Base-by-base conservation (phyloP, 2,329 filamentous ascomycete species). In the Berkeleyomyces basicola region DNA sequence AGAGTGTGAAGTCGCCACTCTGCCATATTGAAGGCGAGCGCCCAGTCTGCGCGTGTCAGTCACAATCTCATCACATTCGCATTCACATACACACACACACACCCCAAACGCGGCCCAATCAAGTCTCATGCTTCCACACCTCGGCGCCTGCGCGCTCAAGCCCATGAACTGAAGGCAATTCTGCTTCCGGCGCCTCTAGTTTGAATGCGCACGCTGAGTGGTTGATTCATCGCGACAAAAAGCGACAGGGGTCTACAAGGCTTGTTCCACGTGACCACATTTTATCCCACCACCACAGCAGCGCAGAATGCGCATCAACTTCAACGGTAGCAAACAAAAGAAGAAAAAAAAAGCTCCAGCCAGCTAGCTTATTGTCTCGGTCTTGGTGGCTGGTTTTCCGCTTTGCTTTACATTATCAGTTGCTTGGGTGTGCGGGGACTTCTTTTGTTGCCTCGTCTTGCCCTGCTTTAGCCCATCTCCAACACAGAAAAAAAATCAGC, bases 401-500 rank as follows among this genome's bases (percentile, higher is more conserved):
- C 43, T 46, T n/a, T 46, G 43, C 7, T 46, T 46, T n/a, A 3
- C 3, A 4, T 46, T 5, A n/a, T 46, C 11, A 11, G 14, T n/a
- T 46, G 16, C 16, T n/a, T 46, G 43, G 11, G 43, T n/a, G 42
- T 43, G 42, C 10, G 43, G 16, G 43, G 16, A 6, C n/a, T 53
- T 23, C 23, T 55, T 55, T 37, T 39, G 11, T 58, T 43, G 3
- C 39, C n/a, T 58, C 37, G 55, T 37, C 55, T 58, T 58, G 37
- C 11, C 49, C 37, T 23, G 23, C 47, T 33, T 9, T 53, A 49
- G 49, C 49, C 49, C 37, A 53, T 31, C 36, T 36, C 51, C 36
- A 31, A 31, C 4, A 11, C 51, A 47, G 16, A 49, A 60, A 59
- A 59, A 60, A 60, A 60, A 60, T 57, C 51, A 55, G 51, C 33